Evolutionary conservation across 495 filamentous ascomycete species (phyloP), one percentile per base, ranked within the genome.

Genomic region (Cercophora scortea): DNA sequence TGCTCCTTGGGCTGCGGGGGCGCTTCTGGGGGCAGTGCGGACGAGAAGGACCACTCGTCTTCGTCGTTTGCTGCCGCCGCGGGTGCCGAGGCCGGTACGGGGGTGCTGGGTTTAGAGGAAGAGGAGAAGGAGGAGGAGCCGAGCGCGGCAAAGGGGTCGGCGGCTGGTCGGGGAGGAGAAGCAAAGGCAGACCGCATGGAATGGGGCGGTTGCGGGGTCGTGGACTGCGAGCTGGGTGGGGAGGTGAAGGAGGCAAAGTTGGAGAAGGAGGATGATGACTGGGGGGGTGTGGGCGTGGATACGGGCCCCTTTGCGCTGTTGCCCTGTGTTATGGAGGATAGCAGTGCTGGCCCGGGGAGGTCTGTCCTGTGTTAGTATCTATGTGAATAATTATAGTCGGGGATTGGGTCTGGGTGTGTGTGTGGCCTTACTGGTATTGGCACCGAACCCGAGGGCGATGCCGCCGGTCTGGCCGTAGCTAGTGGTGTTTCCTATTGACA

Each of bases 21-120:
- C 2, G 65, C 53, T 46, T 82, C 79, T 32, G 85, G 81, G 0
- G 90, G 90, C 3, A 97, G 72, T 0, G 93, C 87, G 5, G 93
- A 96, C 8, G 88, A 78, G 61, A 97, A 98, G 36, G 83, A 82
- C 93, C 93, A 98, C 59, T 98, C 93, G 55, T 98, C 93, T 17
- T 89, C 86, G 32, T 84, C 80, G 48, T 84, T 57, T 62, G 71
- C 32, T 32, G 63, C 53, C 15, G 70, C 60, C 44, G 69, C 60
- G 48, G 67, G 57, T 18, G 58, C 55, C 25, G 25, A 25, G 2
- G 25, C 25, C 25, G 25, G 25, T 5, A 25, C 25, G 25, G 25
- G 25, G 25, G 25, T 25, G 25, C 25, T 25, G 25, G 25, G 25
- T 5, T 25, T 25, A 5, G 25, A 25, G 25, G 25, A 25, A 5